Evolutionary conservation across 2,329 filamentous ascomycete species (phyloP).

Genomic region (Sporothrix pseudoabietina): DNA sequence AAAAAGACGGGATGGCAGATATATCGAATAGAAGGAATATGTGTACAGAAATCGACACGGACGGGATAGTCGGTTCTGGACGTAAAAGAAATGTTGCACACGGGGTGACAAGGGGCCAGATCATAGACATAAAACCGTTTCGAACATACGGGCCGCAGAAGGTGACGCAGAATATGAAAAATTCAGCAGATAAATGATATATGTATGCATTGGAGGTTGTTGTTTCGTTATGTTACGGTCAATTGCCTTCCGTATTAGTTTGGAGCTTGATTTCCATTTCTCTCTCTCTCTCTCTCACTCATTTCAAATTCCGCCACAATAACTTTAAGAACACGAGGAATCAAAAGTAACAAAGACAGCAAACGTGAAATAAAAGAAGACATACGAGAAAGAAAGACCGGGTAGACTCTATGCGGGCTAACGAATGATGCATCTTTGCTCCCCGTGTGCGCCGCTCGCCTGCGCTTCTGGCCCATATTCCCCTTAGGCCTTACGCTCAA

Average conservation of each 20-base stretch:
- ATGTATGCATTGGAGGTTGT: background rate
- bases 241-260: background rate
- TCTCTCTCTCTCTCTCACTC: too few species aligned
- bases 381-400: background rate
- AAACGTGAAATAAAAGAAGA: background rate
- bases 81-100: slow-evolving; percentile 1
- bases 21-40: background rate
- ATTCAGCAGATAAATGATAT: background rate
- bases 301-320: background rate
- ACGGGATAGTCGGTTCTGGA: background rate
- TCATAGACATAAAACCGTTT: slow-evolving; percentile 13
- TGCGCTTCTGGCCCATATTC: too few species aligned
- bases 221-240: background rate
- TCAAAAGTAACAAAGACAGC: background rate
- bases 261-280: background rate
- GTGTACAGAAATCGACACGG: background rate
- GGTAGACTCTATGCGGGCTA: slow-evolving; percentile 16
- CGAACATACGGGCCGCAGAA: slow-evolving; percentile 15
- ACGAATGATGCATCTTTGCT: slow-evolving; percentile 14
- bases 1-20: slow-evolving; percentile 10
- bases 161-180: background rate
- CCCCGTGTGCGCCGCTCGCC: too few species aligned
- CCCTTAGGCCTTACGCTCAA: background rate
- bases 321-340: background rate
- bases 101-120: slow-evolving; percentile 15